Base-by-base conservation (phyloP, 441 rosid species). In the Erodium texanum region DNA sequence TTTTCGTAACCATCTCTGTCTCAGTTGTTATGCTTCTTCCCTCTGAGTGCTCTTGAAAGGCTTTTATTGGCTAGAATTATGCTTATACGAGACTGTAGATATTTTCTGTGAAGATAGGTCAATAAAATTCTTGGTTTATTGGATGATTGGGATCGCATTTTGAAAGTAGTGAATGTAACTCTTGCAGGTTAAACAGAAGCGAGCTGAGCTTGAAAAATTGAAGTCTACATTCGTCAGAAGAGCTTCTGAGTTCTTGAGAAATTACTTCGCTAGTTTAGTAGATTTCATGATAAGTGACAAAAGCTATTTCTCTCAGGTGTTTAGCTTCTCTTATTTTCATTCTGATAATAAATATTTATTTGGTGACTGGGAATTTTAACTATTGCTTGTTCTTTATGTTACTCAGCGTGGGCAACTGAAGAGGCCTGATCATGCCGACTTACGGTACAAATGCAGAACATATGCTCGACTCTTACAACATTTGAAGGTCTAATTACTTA, bases 371-470 rank as follows among this genome's bases (percentile, higher is more conserved):
- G 77, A 69, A 68, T 74, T 70, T 45, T 71, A 65, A 74, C 59
- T 67, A 48, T 69, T 66, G 45, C 66, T 63, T 24, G 18, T 70
- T 66, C 64, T 66, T 72, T 81, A 67, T 68, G 67, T 69, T 71
- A 68, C 82, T 80, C 89, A 95, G 98, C 82, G 96, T 72, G 99
- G 98, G 38, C 98, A 95, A 77, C 79, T 95, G 79, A 95, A 95
- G 86, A 90, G 99, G 83, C 99, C 98, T 74, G 99, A 95, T 82
- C 99, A 95, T 83, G 97, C 98, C 66, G 99, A 95, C 74, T 84
- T 95, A 82, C 85, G 98, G 74, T 95, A 95, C 81, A 95, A 92
- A 80, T 95, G 99, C 83, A 83, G 99, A 83, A 92, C 97, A 71
- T 95, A 95, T 86, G 99, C 99, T 75, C 98, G 99, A 52, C 93